Base-by-base conservation (phyloP, 805 yeast genomes). In the Nakazawaea ambrosiae region DNA sequence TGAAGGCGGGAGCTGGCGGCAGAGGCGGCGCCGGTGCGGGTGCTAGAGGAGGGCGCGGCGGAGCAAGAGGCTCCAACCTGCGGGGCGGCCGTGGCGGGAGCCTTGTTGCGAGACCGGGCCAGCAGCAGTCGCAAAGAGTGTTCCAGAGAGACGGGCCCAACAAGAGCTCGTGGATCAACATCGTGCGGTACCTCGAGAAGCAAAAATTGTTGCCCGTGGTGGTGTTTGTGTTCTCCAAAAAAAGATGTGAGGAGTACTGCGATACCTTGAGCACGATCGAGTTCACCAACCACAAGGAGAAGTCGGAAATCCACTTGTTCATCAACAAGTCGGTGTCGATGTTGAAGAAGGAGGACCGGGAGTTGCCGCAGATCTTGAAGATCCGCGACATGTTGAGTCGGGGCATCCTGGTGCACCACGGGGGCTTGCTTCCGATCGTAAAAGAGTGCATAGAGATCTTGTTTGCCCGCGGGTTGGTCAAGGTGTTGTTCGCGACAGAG, bases 351-450 rank as follows among this genome's bases (percentile, higher is more conserved):
- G 98, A 92, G 51, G 98, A 92, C 55, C 71, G 97, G 45, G 90
- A 83, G 40, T 65, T 92, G 34, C 97, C 98, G 1, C 98, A 92
- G 60, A 90, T 92, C 41, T 46, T 85, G 43, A 78, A 83, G 46
- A 70, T 90, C 42, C 70, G 94, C 47, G 95, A 87, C 22, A 66
- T 90, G 70, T 60, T 92, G 30, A 73, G 86, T 31, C 70, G 97
- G 52, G 98, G 98, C 40, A 83, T 92, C 44, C 97, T 96, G 0
- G 94, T 89, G 2, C 97, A 89, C 55, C 97, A 89, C 58, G 95
- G 96, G 54, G 97, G 97, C 1, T 61, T 89, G 42, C 61, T 89
- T 40, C 97, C 97, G 0, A 89, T 89, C 27, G 94, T 89, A 20
- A 89, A 89, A 51, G 97, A 89, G 53, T 77, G 87, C 32, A 89